Evolutionary conservation across 352 stramenopile genomes (phyloP).

Genomic region (Phytophthora syringae): DNA sequence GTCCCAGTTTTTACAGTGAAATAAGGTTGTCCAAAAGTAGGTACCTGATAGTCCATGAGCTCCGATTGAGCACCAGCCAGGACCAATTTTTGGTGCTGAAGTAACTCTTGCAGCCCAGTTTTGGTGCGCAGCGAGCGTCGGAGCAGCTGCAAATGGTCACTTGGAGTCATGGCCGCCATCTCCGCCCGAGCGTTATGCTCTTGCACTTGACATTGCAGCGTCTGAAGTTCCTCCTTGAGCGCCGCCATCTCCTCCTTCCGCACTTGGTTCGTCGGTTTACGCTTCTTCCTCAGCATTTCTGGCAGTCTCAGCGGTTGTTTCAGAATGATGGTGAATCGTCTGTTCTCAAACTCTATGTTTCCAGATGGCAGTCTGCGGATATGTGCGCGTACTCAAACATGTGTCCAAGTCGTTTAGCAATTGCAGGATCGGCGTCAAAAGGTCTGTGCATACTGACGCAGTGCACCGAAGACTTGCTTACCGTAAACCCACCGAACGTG

Average conservation of each 20-base stretch:
- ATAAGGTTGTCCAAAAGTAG: not conserved
- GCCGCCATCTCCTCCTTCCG: conserved; percentile 24
- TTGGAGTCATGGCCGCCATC: conserved; percentile 8
- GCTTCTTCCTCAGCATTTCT: conserved; percentile 23
- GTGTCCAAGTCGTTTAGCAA: conserved; percentile 4
- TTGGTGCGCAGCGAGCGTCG: conserved; percentile 11
- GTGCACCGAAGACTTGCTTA: no score
- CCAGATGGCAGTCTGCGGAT: not conserved
- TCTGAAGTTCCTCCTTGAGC: conserved; percentile 16
- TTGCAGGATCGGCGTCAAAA: conserved; percentile 13
- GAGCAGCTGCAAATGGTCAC: conserved; percentile 17
- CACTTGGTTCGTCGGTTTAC: conserved; percentile 36
- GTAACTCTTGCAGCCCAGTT: conserved; percentile 11
- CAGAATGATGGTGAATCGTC: not conserved
- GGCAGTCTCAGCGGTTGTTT: not conserved
- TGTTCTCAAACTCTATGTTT: no score
- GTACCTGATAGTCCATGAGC: conserved; percentile 21
- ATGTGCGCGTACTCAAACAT: conserved; percentile 5
- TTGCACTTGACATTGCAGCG: conserved; percentile 7
- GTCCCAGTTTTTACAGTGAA: no score
- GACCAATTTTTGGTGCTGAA: conserved; percentile 16
- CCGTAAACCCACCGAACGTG: no score
- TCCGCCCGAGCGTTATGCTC: conserved; percentile 6
- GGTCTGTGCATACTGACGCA: no score
- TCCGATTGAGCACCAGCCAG: conserved; percentile 22